These are phyloP conservation scores for Emericellopsis atlantica DNA, from an alignment of 2,329 filamentous ascomycete genomes.

Conservation along the genomic window DNA sequence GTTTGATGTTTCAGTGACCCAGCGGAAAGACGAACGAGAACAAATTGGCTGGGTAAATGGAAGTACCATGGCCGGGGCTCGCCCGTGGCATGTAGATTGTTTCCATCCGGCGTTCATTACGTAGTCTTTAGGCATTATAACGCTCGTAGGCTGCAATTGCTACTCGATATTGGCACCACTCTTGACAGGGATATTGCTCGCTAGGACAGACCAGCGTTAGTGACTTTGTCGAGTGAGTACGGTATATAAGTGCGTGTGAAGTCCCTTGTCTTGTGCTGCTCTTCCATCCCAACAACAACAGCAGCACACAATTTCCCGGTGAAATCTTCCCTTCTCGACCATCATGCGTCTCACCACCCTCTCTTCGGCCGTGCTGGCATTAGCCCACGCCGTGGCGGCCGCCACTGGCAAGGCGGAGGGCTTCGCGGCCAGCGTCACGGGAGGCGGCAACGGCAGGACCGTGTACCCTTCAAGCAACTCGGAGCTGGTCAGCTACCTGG, in stretches of 20 bases:
- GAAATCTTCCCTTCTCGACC: not conserved
- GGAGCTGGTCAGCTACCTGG: constrained; percentile 47
- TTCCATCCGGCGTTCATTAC: too few species aligned
- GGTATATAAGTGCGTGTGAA: not conserved
- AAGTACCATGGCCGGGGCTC: not conserved
- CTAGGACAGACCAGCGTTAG: too few species aligned
- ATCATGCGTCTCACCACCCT: not conserved
- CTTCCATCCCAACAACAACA: not conserved
- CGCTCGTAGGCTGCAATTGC: too few species aligned
- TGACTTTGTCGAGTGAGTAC: too few species aligned
- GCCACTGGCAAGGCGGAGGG: constrained; percentile 26
- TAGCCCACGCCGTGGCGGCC: not conserved
- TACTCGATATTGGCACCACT: too few species aligned
- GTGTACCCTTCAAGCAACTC: constrained; percentile 39
- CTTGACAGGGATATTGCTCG: too few species aligned
- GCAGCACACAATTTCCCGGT: not conserved
- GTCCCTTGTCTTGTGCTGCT: not conserved
- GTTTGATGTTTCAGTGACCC: not conserved
- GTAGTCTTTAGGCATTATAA: too few species aligned
- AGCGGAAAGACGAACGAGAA: not conserved
- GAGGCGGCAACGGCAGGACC: constrained; percentile 40
- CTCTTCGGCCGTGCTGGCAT: not conserved
- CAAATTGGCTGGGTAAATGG: not conserved
- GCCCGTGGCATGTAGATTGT: not conserved
- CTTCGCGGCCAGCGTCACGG: constrained; percentile 40